Evolutionary conservation across 306 rosid species (phyloP).

Genomic region (Sicyos edulis): DNA sequence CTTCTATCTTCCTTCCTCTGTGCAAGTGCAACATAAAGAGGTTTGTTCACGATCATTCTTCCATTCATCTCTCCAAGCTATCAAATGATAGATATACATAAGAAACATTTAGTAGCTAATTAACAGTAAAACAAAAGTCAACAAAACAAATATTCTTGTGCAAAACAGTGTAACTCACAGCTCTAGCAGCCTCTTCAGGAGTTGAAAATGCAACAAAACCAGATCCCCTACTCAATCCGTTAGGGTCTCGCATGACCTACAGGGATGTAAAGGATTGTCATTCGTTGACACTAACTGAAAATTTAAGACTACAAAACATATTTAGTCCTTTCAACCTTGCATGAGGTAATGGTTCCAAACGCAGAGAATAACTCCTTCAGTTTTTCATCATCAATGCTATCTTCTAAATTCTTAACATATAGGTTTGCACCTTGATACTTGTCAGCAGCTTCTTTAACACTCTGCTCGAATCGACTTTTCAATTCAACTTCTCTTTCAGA

Average conservation of each 20-base stretch:
- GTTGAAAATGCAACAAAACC: constrained; percentile 95
- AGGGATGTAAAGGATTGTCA: constrained; percentile 22
- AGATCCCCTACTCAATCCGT: constrained; percentile 84
- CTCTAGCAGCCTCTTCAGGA: constrained; percentile 95
- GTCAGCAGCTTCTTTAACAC: constrained; percentile 87
- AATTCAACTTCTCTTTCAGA: constrained; percentile 82
- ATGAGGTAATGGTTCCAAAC: constrained; percentile 75
- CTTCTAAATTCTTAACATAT: constrained; percentile 79
- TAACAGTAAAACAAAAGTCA: not conserved
- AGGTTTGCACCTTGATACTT: constrained; percentile 88
- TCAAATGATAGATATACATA: not conserved
- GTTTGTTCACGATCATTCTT: constrained; percentile 23
- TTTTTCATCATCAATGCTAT: constrained; percentile 60
- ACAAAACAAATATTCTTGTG: not conserved
- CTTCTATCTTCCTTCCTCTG: constrained; percentile 29
- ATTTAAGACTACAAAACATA: not conserved
- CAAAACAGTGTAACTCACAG: constrained; percentile 47
- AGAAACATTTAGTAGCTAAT: not conserved
- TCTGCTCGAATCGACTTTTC: constrained; percentile 65
- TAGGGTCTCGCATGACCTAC: constrained; percentile 97
- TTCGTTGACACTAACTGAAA: constrained; percentile 9
- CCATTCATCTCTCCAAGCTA: constrained; percentile 29
- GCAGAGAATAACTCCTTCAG: constrained; percentile 70
- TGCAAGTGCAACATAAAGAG: constrained; percentile 27
- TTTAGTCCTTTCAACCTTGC: constrained; percentile 49